Evolutionary conservation across 2,329 filamentous ascomycete species (phyloP).

Genomic region (Cylindrodendrum hubeiense): DNA sequence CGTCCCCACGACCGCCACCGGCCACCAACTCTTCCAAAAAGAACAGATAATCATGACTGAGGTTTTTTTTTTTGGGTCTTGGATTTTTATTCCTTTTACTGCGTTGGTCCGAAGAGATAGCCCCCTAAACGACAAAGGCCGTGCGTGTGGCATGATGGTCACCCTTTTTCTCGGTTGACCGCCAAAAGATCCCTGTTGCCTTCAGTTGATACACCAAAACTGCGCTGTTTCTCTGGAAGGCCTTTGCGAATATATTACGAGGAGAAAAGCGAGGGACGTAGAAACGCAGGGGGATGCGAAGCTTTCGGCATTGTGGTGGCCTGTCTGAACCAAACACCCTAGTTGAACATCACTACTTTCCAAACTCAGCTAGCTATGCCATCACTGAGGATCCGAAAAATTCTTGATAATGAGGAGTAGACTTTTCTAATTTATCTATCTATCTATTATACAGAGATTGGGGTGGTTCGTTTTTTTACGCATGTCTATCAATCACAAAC

Average conservation of each 20-base stretch:
- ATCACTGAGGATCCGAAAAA: not conserved
- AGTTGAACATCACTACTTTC: not conserved
- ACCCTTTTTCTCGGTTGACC: slow-evolving; percentile 13
- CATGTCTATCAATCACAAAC: slow-evolving; percentile 5
- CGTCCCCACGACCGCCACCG: not conserved
- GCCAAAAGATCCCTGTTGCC: slow-evolving; percentile 17
- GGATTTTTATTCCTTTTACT: not conserved
- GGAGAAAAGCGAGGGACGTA: not conserved
- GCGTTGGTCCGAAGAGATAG: not conserved
- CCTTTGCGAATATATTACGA: not conserved
- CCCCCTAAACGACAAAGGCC: not conserved
- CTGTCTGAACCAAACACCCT: not conserved
- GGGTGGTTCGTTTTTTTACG: not conserved
- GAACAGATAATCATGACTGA: not conserved
- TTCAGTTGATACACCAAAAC: not conserved
- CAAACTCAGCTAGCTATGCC: not conserved
- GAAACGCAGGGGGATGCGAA: not conserved
- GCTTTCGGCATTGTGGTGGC: not conserved
- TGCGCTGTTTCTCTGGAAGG: not conserved
- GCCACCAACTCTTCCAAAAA: slow-evolving; percentile 17
- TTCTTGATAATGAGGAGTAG: not conserved
- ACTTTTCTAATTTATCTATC: no score
- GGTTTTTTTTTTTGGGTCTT: not conserved
- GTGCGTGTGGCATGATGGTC: slow-evolving; percentile 17
- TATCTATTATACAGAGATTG: slow-evolving; percentile 16